Conservation (phyloP, 805 yeast species). For the Candida ascalaphidarum region DNA sequence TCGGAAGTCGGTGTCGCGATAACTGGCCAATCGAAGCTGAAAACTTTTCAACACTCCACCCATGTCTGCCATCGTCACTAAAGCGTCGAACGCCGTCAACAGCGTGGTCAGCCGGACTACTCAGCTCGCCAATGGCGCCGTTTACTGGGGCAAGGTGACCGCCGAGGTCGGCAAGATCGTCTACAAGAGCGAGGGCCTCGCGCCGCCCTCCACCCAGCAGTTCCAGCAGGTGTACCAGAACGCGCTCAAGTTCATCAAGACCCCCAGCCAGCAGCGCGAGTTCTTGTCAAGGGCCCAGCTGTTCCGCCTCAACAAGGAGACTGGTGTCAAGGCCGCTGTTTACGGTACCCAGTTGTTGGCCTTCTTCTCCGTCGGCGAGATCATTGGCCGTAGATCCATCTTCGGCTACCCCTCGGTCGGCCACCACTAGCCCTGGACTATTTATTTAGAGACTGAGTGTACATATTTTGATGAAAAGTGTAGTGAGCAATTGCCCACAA, state of each 20-base stretch:
- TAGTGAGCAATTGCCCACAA: too few relatives aligned
- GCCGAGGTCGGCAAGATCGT: constrained; percentile 66
- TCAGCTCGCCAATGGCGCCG: constrained; percentile 40
- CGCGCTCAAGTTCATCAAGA: constrained; percentile 26
- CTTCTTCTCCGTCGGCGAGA: constrained; percentile 89
- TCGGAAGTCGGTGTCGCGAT: too few relatives aligned
- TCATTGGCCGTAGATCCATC: constrained; percentile 89
- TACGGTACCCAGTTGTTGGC: constrained; percentile 81
- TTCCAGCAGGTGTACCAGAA: constrained; percentile 64
- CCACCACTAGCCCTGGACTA: too few relatives aligned
- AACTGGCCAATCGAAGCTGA: too few relatives aligned
- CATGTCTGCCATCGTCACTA: constrained; percentile 37
- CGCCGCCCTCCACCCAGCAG: constrained; percentile 79
- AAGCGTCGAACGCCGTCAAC: constrained; percentile 32
- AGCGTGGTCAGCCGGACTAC: constrained; percentile 26
- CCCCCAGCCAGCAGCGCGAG: constrained; percentile 50
- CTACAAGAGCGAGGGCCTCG: constrained; percentile 85
- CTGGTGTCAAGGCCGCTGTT: constrained; percentile 59
- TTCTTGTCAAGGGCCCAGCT: constrained; percentile 38
- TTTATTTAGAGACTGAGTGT: too few relatives aligned
- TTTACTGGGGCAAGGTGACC: constrained; percentile 74
- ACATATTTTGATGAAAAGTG: too few relatives aligned
- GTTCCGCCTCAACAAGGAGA: constrained; percentile 44
- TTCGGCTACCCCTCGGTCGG: constrained; percentile 77
- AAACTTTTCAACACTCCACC: not conserved